Conservation (phyloP, 2,329 filamentous ascomycete genomes). For the Macrophomina pseudophaseolina region DNA sequence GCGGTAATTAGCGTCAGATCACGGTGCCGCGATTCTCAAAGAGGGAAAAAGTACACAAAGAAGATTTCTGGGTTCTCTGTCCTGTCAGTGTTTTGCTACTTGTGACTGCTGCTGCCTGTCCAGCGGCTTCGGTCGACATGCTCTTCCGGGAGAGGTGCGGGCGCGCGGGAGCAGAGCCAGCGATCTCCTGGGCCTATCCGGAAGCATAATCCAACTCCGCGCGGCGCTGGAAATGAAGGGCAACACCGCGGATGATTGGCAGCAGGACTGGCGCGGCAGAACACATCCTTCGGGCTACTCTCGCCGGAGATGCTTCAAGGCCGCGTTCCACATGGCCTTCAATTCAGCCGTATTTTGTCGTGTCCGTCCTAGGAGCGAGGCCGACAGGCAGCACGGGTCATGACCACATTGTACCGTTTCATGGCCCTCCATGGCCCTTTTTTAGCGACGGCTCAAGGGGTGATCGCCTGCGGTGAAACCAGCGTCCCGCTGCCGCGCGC, state of each 20-base stretch:
- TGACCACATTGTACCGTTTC: constrained; percentile 1
- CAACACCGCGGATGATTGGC: background rate
- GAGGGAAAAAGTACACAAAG: constrained; percentile 22
- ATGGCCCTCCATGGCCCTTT: constrained; percentile 5
- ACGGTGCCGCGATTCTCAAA: background rate
- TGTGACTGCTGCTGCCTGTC: background rate
- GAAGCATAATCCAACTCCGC: constrained; percentile 12
- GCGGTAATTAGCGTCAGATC: constrained; percentile 24
- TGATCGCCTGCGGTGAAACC: constrained; percentile 10
- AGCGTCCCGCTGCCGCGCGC: constrained; percentile 12
- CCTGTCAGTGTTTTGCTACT: background rate
- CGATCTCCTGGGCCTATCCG: constrained; percentile 14
- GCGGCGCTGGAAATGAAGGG: background rate
- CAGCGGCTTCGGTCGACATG: background rate
- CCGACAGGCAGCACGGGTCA: background rate
- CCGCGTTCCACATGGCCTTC: background rate
- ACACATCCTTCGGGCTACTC: background rate
- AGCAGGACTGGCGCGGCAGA: background rate
- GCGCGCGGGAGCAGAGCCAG: background rate
- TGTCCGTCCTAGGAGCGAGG: background rate
- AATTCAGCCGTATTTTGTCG: background rate
- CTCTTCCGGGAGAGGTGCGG: background rate
- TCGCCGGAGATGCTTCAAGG: background rate
- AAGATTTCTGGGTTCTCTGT: constrained; percentile 19
- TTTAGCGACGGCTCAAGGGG: background rate